Percentiles rank a stretch among this genome's conserved stretches.
Conservation (phyloP, 345 rosid genomes). For the Pseudoturritis turrita region DNA sequence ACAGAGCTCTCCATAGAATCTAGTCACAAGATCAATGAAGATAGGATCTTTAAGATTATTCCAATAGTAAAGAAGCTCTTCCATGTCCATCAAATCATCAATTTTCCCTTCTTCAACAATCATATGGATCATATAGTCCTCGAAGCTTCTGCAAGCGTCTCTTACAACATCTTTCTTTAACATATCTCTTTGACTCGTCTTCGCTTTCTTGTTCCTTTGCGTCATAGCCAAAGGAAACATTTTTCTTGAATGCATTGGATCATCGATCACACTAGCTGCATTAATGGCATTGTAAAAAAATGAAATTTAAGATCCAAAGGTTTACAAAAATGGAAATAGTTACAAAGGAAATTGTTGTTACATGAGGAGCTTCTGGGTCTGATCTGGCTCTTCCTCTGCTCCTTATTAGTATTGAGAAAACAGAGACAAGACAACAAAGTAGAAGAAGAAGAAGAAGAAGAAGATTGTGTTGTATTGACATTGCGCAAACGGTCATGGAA, state of each 20-base stretch:
- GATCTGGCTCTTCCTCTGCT: slow-evolving; percentile 30
- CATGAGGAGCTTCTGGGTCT: slow-evolving; percentile 33
- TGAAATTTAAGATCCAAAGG: not conserved
- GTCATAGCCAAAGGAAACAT: slow-evolving; percentile 39
- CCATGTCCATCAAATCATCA: slow-evolving; percentile 64
- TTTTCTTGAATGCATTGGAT: slow-evolving; percentile 26
- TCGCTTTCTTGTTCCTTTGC: slow-evolving; percentile 27
- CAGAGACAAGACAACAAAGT: slow-evolving; percentile 23
- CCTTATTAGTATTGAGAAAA: slow-evolving; percentile 20
- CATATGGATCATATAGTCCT: slow-evolving; percentile 77
- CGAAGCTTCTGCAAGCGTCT: slow-evolving; percentile 80
- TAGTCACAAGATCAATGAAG: slow-evolving; percentile 59
- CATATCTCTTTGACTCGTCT: not conserved
- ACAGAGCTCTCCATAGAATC: slow-evolving; percentile 82
- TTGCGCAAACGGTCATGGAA: slow-evolving; percentile 29
- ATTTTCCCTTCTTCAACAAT: slow-evolving; percentile 64
- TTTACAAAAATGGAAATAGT: not conserved
- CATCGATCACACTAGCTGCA: slow-evolving; percentile 21
- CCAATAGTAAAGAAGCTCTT: slow-evolving; percentile 76
- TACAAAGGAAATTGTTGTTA: not conserved
- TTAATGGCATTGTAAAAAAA: not conserved
- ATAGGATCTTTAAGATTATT: slow-evolving; percentile 63
- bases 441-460: not conserved
- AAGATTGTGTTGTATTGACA: slow-evolving; percentile 21
- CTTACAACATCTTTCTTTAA: slow-evolving; percentile 36